Conservation (phyloP, 2,329 filamentous ascomycete species). For the Lecanosticta acicola region DNA sequence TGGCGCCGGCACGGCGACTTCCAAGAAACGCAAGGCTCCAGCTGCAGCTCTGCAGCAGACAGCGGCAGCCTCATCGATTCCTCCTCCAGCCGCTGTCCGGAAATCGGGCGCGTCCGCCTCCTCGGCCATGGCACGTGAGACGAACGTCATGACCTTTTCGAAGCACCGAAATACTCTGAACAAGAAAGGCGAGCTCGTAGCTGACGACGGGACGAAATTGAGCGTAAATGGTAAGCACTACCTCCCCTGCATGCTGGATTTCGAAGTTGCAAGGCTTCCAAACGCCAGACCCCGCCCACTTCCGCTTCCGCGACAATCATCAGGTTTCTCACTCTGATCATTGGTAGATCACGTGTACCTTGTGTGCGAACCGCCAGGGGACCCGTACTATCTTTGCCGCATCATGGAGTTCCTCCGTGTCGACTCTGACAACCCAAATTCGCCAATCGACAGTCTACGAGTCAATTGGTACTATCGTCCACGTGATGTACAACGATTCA, state of each 20-base stretch:
- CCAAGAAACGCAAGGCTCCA: constrained; percentile 75
- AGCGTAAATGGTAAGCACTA: constrained; percentile 71
- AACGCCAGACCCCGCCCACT: constrained; percentile 21
- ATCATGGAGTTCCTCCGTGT: constrained; percentile 96
- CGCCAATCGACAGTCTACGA: constrained; percentile 76
- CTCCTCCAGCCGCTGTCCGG: constrained; percentile 23
- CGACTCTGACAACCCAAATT: constrained; percentile 62
- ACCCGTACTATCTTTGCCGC: constrained; percentile 94
- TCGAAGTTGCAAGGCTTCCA: constrained; percentile 9
- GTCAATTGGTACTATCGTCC: constrained; percentile 99
- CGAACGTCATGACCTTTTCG: constrained; percentile 87
- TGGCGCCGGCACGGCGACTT: constrained; percentile 20
- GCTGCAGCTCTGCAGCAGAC: constrained; percentile 23
- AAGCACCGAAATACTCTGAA: constrained; percentile 59
- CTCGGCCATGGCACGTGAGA: constrained; percentile 51
- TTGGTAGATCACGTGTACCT: constrained; percentile 78
- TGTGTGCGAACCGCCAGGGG: constrained; percentile 92
- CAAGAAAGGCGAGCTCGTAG: constrained; percentile 71
- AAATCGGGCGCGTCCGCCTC: constrained; percentile 32
- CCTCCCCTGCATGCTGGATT: constrained; percentile 10
- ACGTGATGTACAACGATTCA: constrained; percentile 88
- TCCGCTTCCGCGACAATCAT: constrained; percentile 16
- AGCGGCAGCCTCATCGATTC: constrained; percentile 19
- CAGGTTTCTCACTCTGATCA: constrained; percentile 33
- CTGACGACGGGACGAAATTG: constrained; percentile 84